These are phyloP conservation scores for Fusarium decemcellulare DNA, from an alignment of 2,329 filamentous ascomycete species.

Conservation along the genomic window DNA sequence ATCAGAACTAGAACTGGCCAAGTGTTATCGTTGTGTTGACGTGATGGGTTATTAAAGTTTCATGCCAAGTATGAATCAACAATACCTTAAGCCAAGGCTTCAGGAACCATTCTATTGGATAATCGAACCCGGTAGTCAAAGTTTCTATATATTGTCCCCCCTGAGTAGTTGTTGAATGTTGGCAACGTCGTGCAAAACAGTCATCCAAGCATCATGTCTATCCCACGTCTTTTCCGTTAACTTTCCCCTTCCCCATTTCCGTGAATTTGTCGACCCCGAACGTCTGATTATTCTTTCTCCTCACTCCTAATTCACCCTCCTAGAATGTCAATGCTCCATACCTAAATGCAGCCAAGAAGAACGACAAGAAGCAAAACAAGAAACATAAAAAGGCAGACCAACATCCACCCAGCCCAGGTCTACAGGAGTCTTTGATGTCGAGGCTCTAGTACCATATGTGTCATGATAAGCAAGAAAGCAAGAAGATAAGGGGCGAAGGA, in stretches of 20 bases:
- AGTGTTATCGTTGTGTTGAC: no score
- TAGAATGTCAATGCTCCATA: conserved; percentile 13
- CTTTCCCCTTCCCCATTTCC: conserved; percentile 4
- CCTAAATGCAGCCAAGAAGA: conserved; percentile 11
- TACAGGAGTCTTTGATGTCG: conserved; percentile 16
- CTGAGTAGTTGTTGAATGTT: background rate
- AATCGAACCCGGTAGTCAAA: background rate
- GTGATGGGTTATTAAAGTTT: background rate
- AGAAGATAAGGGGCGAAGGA: background rate
- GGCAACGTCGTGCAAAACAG: conserved; percentile 4
- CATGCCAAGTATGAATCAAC: no score
- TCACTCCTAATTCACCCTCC: background rate
- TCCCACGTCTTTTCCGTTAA: background rate
- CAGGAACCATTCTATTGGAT: no score
- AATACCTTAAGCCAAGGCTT: no score
- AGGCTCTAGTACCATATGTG: conserved; percentile 22
- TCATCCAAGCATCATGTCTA: conserved; percentile 21
- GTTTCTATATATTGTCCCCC: background rate
- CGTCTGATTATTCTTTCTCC: background rate
- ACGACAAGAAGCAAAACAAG: background rate
- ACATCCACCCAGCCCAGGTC: conserved; percentile 5
- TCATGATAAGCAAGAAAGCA: conserved; percentile 18
- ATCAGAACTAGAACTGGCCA: background rate
- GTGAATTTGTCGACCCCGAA: background rate
- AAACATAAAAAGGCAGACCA: background rate